Evolutionary conservation across 2,329 filamentous ascomycete genomes (phyloP), one percentile per base, ranked within the genome.

Genomic region (Talaromyces pinophilus): DNA sequence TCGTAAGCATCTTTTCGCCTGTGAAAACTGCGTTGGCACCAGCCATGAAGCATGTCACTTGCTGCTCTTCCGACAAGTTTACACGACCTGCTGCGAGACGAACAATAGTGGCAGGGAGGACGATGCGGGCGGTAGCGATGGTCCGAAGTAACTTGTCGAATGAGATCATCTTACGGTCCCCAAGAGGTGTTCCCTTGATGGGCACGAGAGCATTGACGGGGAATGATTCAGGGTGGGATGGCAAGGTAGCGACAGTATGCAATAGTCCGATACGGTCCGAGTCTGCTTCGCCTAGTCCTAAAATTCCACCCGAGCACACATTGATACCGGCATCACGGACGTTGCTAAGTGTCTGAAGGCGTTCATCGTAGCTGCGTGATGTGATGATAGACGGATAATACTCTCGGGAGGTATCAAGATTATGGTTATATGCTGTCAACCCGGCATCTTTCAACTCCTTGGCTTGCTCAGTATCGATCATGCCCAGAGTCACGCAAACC

Each of bases 1-100:
- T 97, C 4, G 93, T 97, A 79, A 96, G 78, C 93, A 97, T 96
- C 84, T 94, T 96, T 82, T 97, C 93, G 8, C 93, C 93, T 0
- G 93, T 97, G 76, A 97, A 97, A 40, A 97, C 90, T n/a, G 93
- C 93, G 73, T 97, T 97, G 0, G 93, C 93, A 15, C 93, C 93
- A 0, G 92, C 92, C 86, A 92, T 89, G 81, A 96, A 97, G 79
- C 92, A 96, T 70, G 94, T 77, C 15, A 92, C 89, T 80, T 97
- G 93, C 82, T 96, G 90, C 79, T 95, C 92, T 80, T 97, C 93
- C 3, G 87, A 85, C 86, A 97, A 90, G 13, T 89, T 91, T 76
- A 92, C 93, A 57, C 93, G 84, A 2, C 93, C 93, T 0, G 93
- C 93, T 0, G 93, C 93, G 59, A 96, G 88, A 52, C 93, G 88